These are phyloP conservation scores for Calocera viscosa DNA, from an alignment of 768 basidiomycete species.

Conservation along the genomic window DNA sequence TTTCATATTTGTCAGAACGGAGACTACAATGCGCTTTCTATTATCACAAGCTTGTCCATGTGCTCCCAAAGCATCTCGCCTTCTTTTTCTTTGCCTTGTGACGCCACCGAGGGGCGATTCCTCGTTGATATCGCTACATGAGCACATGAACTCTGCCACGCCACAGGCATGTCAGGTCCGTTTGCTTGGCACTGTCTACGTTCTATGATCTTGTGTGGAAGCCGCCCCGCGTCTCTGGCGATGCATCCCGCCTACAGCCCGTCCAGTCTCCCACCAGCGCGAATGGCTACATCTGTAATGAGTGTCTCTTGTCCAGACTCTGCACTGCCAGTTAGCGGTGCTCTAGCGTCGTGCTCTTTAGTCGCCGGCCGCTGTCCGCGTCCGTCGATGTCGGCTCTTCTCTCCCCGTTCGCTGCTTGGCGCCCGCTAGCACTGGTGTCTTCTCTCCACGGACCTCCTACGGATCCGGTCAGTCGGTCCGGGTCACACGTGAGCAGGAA, in stretches of 20 bases:
- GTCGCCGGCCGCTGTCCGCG: no score
- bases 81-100: neutral
- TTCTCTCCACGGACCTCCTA: neutral
- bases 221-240: neutral
- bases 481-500: neutral
- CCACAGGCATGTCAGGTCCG: neutral
- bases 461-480: neutral
- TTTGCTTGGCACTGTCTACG: neutral
- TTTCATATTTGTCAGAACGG: neutral
- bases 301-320: no score
- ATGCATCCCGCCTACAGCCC: no score
- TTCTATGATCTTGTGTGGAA: neutral
- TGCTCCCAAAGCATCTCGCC: neutral
- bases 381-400: neutral
- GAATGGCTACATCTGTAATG: no score
- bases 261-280: no score
- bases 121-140: neutral
- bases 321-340: no score
- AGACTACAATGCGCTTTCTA: neutral
- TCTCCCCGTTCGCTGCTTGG: neutral
- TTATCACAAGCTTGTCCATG: neutral
- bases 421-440: neutral
- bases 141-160: neutral
- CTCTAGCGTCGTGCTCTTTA: no score
- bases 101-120: neutral